Conservation (phyloP, 139 green algal species). For the Auxenochlorella pyrenoidosa region DNA sequence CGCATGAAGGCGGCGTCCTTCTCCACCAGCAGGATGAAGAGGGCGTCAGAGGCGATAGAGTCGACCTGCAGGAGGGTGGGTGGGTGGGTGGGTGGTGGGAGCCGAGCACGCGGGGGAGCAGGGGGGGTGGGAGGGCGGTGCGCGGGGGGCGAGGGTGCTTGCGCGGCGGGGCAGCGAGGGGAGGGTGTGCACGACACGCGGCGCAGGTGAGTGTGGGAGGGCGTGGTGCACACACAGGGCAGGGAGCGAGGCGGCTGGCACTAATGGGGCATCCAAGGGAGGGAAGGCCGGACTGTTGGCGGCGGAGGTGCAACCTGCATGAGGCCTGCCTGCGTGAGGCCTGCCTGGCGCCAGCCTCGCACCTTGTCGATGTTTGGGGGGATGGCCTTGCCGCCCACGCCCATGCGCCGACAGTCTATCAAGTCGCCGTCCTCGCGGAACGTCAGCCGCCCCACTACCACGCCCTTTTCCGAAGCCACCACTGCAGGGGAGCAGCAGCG, state of each 20-base stretch:
- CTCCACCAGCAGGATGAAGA: conserved; percentile 98
- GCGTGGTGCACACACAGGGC: not conserved
- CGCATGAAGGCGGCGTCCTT: conserved; percentile 99
- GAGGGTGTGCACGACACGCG: too few species aligned
- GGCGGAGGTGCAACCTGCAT: not conserved
- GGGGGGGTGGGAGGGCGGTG: not conserved
- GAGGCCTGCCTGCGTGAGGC: not conserved
- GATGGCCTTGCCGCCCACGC: conserved; percentile 97
- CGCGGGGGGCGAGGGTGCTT: too few species aligned
- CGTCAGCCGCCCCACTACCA: conserved; percentile 91
- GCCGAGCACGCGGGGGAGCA: too few species aligned
- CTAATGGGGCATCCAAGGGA: not conserved
- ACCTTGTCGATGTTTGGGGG: conserved; percentile 97
- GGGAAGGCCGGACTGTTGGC: not conserved
- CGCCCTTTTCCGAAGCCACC: conserved; percentile 96
- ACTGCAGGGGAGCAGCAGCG: conserved; percentile 63
- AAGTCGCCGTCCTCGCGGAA: conserved; percentile 93
- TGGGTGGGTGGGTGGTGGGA: not conserved
- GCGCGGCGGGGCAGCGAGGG: too few species aligned
- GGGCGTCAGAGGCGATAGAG: conserved; percentile 82
- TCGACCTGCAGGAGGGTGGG: conserved; percentile 61
- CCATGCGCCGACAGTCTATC: conserved; percentile 96
- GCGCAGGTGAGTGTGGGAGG: too few species aligned
- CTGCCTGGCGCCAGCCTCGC: not conserved
- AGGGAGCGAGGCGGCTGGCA: not conserved